Conservation (phyloP, 352 stramenopile genomes). For the Pythium coloratum region DNA sequence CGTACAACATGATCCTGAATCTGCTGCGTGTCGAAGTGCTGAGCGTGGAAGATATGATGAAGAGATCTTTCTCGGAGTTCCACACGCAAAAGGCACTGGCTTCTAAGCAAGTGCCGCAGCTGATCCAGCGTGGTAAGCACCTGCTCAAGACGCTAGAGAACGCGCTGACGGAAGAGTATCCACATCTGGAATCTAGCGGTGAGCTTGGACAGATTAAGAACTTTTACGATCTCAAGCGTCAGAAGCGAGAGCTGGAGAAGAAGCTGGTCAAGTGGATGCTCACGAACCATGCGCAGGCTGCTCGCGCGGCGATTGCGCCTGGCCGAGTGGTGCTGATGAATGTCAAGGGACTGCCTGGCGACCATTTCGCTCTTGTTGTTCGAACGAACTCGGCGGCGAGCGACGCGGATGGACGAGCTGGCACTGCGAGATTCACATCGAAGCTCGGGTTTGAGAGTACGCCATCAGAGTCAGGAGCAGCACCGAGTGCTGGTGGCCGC, state of each 20-base stretch:
- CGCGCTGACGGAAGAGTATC: conserved; percentile 57
- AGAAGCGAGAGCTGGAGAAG: conserved; percentile 74
- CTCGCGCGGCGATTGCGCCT: conserved; percentile 61
- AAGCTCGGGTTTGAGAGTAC: conserved; percentile 49
- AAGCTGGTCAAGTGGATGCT: conserved; percentile 72
- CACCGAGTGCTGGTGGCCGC: conserved; percentile 12
- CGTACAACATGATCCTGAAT: conserved; percentile 99
- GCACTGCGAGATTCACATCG: conserved; percentile 30
- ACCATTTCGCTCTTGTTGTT: conserved; percentile 65
- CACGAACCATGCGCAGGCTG: conserved; percentile 60
- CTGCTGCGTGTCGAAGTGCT: conserved; percentile 91
- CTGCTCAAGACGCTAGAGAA: conserved; percentile 53
- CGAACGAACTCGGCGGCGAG: conserved; percentile 39
- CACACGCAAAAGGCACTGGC: conserved; percentile 89
- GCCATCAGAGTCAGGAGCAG: not conserved
- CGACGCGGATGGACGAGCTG: conserved; percentile 20
- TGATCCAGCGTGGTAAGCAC: conserved; percentile 65
- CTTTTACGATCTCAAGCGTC: conserved; percentile 67
- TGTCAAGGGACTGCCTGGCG: conserved; percentile 57
- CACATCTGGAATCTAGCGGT: conserved; percentile 54
- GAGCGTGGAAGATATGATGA: conserved; percentile 96
- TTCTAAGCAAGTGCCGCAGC: conserved; percentile 73
- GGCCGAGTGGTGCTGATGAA: conserved; percentile 63
- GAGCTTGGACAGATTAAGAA: conserved; percentile 63
- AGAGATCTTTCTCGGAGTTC: conserved; percentile 96